phyloP scores from a whole-genome alignment of 345 rosid genomes.

The Corymbia maculata region DNA sequence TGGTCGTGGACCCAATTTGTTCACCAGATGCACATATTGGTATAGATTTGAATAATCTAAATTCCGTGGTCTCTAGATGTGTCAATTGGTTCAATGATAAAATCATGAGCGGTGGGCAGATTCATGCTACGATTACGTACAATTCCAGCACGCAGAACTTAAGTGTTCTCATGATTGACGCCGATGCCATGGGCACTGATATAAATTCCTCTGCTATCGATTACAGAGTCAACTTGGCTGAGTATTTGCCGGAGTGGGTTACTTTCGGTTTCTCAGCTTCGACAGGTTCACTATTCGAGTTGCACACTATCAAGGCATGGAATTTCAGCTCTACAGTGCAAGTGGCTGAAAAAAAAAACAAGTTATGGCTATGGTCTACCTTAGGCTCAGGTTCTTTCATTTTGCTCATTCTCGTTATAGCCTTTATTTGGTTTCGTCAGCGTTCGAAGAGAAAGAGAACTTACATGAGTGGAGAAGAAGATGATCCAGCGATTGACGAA shows the following conservation, averaged over 20 bases:
- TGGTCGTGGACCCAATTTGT: not conserved
- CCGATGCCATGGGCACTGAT: accelerated
- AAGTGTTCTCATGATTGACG: not conserved
- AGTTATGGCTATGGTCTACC: not conserved
- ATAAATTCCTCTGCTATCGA: not conserved
- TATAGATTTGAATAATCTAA: not conserved
- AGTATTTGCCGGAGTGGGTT: conserved; percentile 6
- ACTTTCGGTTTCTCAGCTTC: conserved; percentile 12
- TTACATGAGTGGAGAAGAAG: not conserved
- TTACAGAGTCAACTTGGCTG: not conserved
- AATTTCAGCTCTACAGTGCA: not conserved
- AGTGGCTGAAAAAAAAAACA: not conserved
- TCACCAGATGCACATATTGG: not conserved
- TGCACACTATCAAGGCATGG: not conserved
- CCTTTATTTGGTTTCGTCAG: not conserved
- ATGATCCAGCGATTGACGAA: not conserved
- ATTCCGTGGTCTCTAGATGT: not conserved
- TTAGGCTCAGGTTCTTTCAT: not conserved
- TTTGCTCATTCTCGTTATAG: not conserved
- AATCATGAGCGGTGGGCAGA: not conserved
- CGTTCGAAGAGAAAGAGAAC: not conserved
- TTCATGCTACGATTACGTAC: accelerated
- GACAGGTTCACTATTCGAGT: not conserved
- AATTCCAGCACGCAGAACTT: not conserved
- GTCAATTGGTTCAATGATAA: not conserved